Conservation (phyloP, 2,329 filamentous ascomycete genomes). For the Paecilomyces fulvus region DNA sequence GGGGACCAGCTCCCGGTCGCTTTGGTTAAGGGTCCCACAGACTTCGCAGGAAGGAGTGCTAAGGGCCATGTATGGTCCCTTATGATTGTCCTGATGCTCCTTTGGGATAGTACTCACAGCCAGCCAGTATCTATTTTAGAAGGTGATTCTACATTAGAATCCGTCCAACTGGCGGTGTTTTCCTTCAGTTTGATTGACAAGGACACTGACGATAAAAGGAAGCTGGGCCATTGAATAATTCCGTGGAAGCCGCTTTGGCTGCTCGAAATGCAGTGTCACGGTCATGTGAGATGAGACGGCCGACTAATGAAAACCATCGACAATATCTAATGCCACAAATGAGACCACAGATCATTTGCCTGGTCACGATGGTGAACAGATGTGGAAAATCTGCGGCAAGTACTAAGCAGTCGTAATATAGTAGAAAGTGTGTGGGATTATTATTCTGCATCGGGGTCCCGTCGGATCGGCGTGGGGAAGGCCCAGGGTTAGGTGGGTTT, state of each 20-base stretch:
- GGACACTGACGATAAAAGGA: neutral
- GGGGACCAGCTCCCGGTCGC: neutral
- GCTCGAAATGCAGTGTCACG: neutral
- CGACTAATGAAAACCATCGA: neutral
- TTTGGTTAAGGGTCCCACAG: neutral
- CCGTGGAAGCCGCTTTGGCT: neutral
- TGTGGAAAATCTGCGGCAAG: too few species aligned
- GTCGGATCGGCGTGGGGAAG: neutral
- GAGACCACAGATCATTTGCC: neutral
- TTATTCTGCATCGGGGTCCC: neutral
- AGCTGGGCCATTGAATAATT: neutral
- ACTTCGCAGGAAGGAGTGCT: too few species aligned
- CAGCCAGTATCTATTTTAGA: neutral
- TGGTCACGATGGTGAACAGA: neutral
- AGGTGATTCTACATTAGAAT: neutral
- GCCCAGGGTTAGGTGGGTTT: neutral
- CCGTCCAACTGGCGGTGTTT: neutral
- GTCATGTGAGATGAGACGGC: neutral
- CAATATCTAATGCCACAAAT: neutral
- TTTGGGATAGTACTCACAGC: neutral
- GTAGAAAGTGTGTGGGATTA: too few species aligned
- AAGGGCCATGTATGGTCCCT: neutral
- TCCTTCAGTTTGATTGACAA: neutral
- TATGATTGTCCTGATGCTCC: neutral
- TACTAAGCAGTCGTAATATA: too few species aligned